Evolutionary conservation across 2,329 filamentous ascomycete genomes (phyloP), one percentile per base, ranked within the genome.

Genomic region (Diaporthe citriasiana): DNA sequence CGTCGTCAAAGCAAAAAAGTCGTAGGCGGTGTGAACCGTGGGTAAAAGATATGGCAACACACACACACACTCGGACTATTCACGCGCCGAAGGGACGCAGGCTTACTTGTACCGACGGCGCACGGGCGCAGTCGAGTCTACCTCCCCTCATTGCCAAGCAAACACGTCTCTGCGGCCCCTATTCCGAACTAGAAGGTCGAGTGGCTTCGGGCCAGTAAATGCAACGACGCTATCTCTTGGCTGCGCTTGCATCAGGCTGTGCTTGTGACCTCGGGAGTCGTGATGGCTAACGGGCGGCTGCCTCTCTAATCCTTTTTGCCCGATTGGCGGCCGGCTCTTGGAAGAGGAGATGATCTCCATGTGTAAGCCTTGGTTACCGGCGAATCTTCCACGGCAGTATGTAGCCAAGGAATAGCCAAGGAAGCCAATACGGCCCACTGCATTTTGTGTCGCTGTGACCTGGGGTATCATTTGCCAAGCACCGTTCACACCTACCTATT

Each of bases 361-460:
- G 55, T 53, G 35, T 27, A 53, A 68, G 63, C 63, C 63, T 53
- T 68, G 63, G 25, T 51, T 53, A 19, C 63, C 63, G 47, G 47
- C 33, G 63, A 27, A 15, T 53, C 47, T 40, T 19, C 19, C 30
- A n/a, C 51, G 68, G 51, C 51, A 56, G 30, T 19, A 33, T 60
- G 68, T 70, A 70, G 68, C 68, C 68, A 50, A 70, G 71, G 15
- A 27, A 45, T 70, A 73, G 53, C 71, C 63, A 73, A 72, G 70
- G 35, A 65, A 63, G 40, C 70, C 70, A 65, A 55, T 59, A 19
- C 33, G n/a, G 50, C 45, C 45, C 63, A 38, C 30, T 5, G 10
- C 27, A 51, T 12, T 38, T 27, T 50, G 45, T 51, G 45, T 33
- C 7, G 40, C 63, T 22, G 30, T 66, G n/a, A 38, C 63, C 50